These are phyloP conservation scores for Pseudodiploospora longispora DNA, from an alignment of 2,329 filamentous ascomycete species.

Conservation along the genomic window DNA sequence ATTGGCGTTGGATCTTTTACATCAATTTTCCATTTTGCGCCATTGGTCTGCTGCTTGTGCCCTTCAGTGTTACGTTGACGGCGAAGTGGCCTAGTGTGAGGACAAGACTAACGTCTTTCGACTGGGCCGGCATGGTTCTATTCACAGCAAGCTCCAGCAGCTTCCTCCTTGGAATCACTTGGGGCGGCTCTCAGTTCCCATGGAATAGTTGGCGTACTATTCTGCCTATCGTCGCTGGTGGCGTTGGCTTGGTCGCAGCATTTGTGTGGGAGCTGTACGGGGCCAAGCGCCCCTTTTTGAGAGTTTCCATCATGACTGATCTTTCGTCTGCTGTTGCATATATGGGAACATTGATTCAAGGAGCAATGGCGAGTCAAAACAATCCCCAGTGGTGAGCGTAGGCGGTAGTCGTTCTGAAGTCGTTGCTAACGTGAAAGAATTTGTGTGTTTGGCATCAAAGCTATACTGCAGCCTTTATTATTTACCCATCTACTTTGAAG, in stretches of 20 bases:
- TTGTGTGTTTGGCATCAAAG: not conserved
- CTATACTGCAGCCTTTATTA: not conserved
- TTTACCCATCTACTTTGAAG: not conserved
- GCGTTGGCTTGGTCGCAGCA: no score
- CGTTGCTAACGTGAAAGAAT: no score
- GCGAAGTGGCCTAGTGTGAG: conserved; percentile 8
- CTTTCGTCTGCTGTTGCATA: no score
- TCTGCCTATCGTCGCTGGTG: conserved; percentile 33
- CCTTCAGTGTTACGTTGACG: conserved; percentile 16
- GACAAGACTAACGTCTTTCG: conserved; percentile 13
- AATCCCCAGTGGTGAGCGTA: no score
- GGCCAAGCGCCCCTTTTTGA: no score
- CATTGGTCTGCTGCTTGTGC: conserved; percentile 20
- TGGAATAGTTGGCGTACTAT: conserved; percentile 34
- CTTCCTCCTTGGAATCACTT: conserved; percentile 33
- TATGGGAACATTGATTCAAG: no score
- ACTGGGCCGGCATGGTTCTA: conserved; percentile 36
- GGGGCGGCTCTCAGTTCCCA: conserved; percentile 31
- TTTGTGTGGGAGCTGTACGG: no score
- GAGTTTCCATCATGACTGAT: no score
- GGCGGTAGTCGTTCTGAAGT: no score
- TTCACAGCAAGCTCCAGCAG: conserved; percentile 26
- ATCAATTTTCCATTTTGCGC: conserved; percentile 34
- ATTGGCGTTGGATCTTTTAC: conserved; percentile 41
- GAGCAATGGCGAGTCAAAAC: no score